phyloP scores from a whole-genome alignment of 371 early-diverging fungal species.

The Lichtheimia hyalospora region DNA sequence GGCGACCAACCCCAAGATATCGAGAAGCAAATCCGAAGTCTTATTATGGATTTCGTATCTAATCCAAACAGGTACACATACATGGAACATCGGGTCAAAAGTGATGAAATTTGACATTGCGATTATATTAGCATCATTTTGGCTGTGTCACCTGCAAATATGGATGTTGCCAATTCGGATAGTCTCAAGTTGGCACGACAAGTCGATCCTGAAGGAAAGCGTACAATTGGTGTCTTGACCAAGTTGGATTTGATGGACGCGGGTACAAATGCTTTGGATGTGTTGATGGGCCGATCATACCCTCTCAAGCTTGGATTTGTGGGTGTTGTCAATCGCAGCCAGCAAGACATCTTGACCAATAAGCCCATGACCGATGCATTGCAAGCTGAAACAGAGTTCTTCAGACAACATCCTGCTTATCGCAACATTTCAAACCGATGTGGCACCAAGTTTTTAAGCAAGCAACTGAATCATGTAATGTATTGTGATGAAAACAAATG shows the following conservation, averaged over 20 bases:
- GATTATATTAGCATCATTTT: conserved; percentile 74
- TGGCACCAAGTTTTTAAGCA: conserved; percentile 30
- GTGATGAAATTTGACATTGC: too few species aligned
- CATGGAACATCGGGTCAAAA: neutral
- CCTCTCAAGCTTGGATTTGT: conserved; percentile 87
- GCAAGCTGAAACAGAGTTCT: conserved; percentile 77
- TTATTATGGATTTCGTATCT: conserved; percentile 83
- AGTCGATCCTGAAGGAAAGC: conserved; percentile 78
- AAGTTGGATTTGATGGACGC: conserved; percentile 95
- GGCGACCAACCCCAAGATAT: conserved; percentile 91
- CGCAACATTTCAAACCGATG: conserved; percentile 78
- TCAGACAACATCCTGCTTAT: conserved; percentile 83
- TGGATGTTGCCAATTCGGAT: conserved; percentile 93
- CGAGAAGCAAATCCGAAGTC: conserved; percentile 79
- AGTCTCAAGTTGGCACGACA: conserved; percentile 89
- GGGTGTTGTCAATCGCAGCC: conserved; percentile 87
- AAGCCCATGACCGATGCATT: conserved; percentile 84
- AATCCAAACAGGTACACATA: conserved; percentile 75
- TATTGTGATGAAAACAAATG: neutral
- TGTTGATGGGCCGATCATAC: conserved; percentile 78
- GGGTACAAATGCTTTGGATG: conserved; percentile 87
- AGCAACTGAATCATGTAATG: conserved; percentile 31
- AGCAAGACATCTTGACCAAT: conserved; percentile 79
- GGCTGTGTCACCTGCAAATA: conserved; percentile 91
- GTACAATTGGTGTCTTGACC: conserved; percentile 91